Percentiles rank a stretch among this genome's conserved stretches.
Conservation (phyloP, 805 yeast genomes). For the Metschnikowia kunwiensis region DNA sequence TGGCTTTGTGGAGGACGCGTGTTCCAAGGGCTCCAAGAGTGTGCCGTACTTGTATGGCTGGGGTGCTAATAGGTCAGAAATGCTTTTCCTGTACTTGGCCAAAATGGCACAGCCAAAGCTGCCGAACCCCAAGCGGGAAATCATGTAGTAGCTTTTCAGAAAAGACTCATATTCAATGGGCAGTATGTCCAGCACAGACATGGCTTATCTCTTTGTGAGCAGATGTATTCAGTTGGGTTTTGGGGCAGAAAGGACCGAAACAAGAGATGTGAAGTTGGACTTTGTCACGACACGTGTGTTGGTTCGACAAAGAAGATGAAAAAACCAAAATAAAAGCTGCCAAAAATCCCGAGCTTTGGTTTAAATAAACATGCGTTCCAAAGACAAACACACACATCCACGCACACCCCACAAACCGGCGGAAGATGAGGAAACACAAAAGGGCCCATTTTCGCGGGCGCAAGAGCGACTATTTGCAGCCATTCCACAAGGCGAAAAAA, state of each 20-base stretch:
- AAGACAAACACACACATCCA: constrained; percentile 11
- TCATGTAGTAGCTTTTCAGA: constrained; percentile 38
- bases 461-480: constrained; percentile 10
- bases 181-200: constrained; percentile 9
- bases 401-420: constrained; percentile 8
- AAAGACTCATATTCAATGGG: constrained; percentile 18
- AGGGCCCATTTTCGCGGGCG: constrained; percentile 1
- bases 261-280: no score
- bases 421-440: constrained; percentile 4
- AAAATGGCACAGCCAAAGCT: constrained; percentile 71
- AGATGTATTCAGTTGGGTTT: no score
- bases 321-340: neutral
- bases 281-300: no score
- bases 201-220: neutral
- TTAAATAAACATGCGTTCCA: constrained; percentile 4
- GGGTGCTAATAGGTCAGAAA: constrained; percentile 19
- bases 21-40: constrained; percentile 44
- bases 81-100: constrained; percentile 46
- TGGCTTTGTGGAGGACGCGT: constrained; percentile 20
- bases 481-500: neutral
- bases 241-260: no score
- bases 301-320: no score
- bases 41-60: constrained; percentile 37
- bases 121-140: constrained; percentile 65
- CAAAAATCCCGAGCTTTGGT: neutral